Evolutionary conservation across 345 rosid genomes (phyloP), one percentile per base, ranked within the genome.

Genomic region (Eucalyptus regnans): DNA sequence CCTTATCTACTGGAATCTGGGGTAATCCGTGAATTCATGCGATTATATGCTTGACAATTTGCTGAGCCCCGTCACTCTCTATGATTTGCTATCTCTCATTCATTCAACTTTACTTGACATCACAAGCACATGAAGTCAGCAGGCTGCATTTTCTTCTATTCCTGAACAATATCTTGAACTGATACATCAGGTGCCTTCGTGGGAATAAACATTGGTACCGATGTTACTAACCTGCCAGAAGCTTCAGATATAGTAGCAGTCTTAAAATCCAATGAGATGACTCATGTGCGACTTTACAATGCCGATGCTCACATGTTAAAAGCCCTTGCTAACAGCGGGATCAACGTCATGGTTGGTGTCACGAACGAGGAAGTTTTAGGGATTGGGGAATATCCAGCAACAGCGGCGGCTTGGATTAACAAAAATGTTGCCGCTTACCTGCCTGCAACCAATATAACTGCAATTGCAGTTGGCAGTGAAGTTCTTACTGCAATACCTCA

Each of bases 381-480:
- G 83, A 97, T 98, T 6, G 99, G 99, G 15, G 92, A 96, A 93
- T 94, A 93, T 80, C 93, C 99, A 46, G 92, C 99, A 15, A 64
- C 95, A 17, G 99, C 99, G 18, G 99, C 99, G 49, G 92, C 92
- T 27, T 98, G 99, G 99, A 87, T 97, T 33, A 96, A 95, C 90
- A 94, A 93, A 89, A 98, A 98, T 86, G 96, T 98, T 13, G 98
- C 95, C 4, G 87, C 98, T 68, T 96, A 98, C 89, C 50, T 96
- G 84, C 99, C 99, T 89, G 92, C 95, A 8, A 98, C 99, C 80
- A 98, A 97, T 88, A 97, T 98, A 58, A 95, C 99, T 18, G 96
- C 97, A 89, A 94, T 98, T 90, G 97, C 99, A 14, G 99, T 98
- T 54, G 99, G 99, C 87, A 98, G 97, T 51, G 98, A 98, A 93